Base-by-base conservation (phyloP, 1,284 basidiomycete species). In the Ganoderma multipileum region DNA sequence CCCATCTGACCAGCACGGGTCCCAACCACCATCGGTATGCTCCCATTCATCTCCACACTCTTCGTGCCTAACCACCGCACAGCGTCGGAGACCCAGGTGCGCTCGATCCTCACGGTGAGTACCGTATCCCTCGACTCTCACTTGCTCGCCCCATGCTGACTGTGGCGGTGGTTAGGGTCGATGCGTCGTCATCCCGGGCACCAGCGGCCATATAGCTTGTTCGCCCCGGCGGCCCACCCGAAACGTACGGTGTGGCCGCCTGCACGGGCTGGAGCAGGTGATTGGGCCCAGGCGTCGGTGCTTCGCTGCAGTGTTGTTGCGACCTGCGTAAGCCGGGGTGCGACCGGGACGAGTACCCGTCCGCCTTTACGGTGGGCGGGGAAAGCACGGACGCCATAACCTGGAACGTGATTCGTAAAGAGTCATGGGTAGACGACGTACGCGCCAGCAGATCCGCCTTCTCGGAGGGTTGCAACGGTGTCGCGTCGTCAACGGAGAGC, bases 171-270 rank as follows among this genome's bases (percentile, higher is more conserved):
- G 33, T 36, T n/a, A 38, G 33, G 55, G 20, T 58, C 55, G 55
- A 58, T 20, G 55, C 55, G 33, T 58, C 47, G 55, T 33, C 55
- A 58, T 58, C 33, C 55, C 55, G 55, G 55, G 55, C 55, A 58
- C 16, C 20, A 36, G 33, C 8, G 55, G 55, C 33, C 20, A n/a
- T 38, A n/a, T 55, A 58, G 33, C 20, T 12, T 12, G 55, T 38
- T 58, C 55, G 33, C 55, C 55, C 33, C 9, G 55, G 55, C 54
- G 30, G 55, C 20, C 18, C 1, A 38, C 33, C 33, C 30, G 7
- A 18, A 8, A 28, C 18, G 28, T n/a, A 38, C 33, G 33, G 55
- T 58, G 55, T 12, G 20, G 55, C 55, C 16, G 33, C 55, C 55
- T 36, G 11, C 33, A 58, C 20, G 55, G 54, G 55, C 33, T 33